Evolutionary conservation across 345 rosid genomes (phyloP).

Genomic region (Gossypium rotundifolium): DNA sequence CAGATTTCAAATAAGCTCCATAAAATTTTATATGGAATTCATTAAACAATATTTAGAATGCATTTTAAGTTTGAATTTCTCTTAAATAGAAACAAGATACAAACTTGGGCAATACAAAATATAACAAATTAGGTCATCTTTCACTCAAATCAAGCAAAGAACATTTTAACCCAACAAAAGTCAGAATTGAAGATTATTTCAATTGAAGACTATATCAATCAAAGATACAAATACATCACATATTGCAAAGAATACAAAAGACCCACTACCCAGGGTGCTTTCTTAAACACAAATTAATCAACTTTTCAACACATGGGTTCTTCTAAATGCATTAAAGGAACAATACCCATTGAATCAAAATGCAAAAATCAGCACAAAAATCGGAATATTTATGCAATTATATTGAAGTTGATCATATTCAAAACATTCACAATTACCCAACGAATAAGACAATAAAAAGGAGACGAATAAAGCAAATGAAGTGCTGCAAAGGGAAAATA

Average conservation of each 20-base stretch:
- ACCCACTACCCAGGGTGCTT: neutral
- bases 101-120: neutral
- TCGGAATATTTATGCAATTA: neutral
- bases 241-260: neutral
- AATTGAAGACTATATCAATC: neutral
- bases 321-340: neutral
- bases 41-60: neutral
- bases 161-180: neutral
- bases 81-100: neutral
- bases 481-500: neutral
- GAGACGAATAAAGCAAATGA: neutral
- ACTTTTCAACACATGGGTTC: conserved; percentile 5
- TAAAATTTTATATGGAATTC: neutral
- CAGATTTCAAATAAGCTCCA: neutral
- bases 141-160: neutral
- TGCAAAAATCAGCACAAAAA: neutral
- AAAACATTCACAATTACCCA: neutral
- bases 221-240: neutral
- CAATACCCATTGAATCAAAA: neutral
- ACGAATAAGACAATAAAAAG: neutral
- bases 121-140: neutral
- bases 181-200: neutral
- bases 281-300: conserved; percentile 10
- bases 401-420: conserved; percentile 1
- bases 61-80: neutral